Evolutionary conservation across 306 rosid species (phyloP).

Genomic region (Betula pendula): DNA sequence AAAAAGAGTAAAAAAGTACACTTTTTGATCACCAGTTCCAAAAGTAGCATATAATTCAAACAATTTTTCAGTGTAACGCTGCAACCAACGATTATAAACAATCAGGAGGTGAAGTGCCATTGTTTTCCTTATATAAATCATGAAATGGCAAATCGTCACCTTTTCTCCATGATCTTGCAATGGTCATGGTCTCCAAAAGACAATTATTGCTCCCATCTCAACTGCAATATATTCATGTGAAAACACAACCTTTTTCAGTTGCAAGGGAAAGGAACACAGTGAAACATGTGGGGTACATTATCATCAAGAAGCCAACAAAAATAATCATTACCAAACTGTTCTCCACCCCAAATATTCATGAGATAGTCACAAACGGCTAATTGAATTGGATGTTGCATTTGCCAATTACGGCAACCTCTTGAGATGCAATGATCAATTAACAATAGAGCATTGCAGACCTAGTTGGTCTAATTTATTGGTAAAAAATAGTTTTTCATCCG

Average conservation of each 20-base stretch:
- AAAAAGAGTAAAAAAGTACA: no score
- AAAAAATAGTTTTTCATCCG: slow-evolving; percentile 38
- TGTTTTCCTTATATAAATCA: no score
- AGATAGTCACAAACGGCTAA: slow-evolving; percentile 10
- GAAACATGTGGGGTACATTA: background rate
- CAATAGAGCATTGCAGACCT: slow-evolving; percentile 51
- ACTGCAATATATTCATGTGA: no score
- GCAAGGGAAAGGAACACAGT: background rate
- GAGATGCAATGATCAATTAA: slow-evolving; percentile 29
- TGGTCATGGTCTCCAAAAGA: no score
- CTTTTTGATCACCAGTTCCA: background rate
- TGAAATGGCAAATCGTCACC: no score
- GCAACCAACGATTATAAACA: no score
- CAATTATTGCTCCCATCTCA: no score
- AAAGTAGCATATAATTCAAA: background rate
- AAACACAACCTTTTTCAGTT: background rate
- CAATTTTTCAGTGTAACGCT: no score
- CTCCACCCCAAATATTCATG: slow-evolving; percentile 6
- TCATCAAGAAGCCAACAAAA: background rate
- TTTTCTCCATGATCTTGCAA: no score
- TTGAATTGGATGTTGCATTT: slow-evolving; percentile 33
- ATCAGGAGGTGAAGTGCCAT: no score
- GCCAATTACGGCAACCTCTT: slow-evolving; percentile 44
- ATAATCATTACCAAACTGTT: slow-evolving; percentile 20
- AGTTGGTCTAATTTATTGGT: slow-evolving; percentile 51